Percentiles rank a stretch among this genome's conserved stretches.
Evolutionary conservation across 192 early-diverging fungal species (phyloP).

Genomic region (Funneliformis geosporum): DNA sequence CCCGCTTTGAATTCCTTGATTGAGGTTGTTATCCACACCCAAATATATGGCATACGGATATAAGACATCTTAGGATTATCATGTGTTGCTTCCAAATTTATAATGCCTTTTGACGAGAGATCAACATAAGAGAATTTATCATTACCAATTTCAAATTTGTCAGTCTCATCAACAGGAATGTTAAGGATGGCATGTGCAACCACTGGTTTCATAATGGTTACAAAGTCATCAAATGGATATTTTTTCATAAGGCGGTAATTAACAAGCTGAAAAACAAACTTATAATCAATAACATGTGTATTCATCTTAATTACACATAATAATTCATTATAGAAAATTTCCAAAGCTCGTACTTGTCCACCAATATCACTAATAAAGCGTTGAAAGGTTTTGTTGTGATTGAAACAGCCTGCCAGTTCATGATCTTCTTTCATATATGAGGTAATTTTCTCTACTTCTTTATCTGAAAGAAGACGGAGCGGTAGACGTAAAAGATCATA

Average conservation of each 20-base stretch:
- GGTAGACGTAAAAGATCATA: not conserved
- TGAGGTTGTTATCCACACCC: no score
- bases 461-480: not conserved
- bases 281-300: no score
- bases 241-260: no score
- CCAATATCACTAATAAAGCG: conserved; percentile 5
- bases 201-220: not conserved
- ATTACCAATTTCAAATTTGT: not conserved
- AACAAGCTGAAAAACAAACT: no score
- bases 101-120: not conserved
- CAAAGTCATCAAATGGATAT: not conserved
- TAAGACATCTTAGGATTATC: not conserved
- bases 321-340: not conserved
- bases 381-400: not conserved
- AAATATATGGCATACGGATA: no score
- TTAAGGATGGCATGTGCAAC: not conserved
- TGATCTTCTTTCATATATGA: not conserved
- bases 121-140: not conserved
- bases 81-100: not conserved
- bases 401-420: not conserved
- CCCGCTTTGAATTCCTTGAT: no score
- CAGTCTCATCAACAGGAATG: not conserved
- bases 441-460: not conserved
- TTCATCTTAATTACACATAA: no score
- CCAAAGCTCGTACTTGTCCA: conserved; percentile 11